phyloP scores from a whole-genome alignment of 768 basidiomycete genomes.

The Crucibulum laeve region DNA sequence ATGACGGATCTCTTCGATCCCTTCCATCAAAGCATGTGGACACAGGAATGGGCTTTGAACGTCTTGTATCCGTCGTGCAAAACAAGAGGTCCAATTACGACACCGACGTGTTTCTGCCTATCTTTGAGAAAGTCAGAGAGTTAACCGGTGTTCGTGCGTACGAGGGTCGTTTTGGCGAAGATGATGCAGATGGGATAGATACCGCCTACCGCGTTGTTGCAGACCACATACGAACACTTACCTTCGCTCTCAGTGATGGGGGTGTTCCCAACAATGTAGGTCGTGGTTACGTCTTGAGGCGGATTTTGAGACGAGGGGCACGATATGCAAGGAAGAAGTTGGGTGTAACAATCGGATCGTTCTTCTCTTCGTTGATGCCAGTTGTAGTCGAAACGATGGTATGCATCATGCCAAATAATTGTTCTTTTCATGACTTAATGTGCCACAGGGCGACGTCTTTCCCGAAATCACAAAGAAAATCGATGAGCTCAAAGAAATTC shows the following conservation, averaged over 20 bases:
- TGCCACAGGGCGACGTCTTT: conserved; percentile 72
- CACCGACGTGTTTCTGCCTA: conserved; percentile 90
- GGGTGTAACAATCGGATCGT: conserved; percentile 85
- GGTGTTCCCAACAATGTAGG: conserved; percentile 96
- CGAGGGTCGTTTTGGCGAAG: conserved; percentile 86
- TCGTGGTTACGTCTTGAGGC: conserved; percentile 92
- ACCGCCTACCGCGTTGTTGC: conserved; percentile 97
- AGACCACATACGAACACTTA: conserved; percentile 93
- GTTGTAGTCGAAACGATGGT: conserved; percentile 89
- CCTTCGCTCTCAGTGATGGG: conserved; percentile 94
- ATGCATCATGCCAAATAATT: conserved; percentile 14
- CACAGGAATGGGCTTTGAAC: conserved; percentile 99
- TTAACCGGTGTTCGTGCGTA: conserved; percentile 88
- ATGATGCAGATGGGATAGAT: conserved; percentile 93
- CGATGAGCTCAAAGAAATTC: conserved; percentile 86
- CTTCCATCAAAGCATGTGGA: conserved; percentile 96
- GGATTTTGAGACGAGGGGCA: conserved; percentile 91
- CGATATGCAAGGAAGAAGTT: conserved; percentile 95
- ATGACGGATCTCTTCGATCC: conserved; percentile 71
- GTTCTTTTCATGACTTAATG: neutral
- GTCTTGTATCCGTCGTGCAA: conserved; percentile 91
- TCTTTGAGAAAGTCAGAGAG: conserved; percentile 84
- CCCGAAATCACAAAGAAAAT: conserved; percentile 86
- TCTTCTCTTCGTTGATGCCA: conserved; percentile 92
- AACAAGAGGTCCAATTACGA: conserved; percentile 95